These are phyloP conservation scores for Fraxinus ornus DNA, from an alignment of 305 asterid genomes.

Conservation along the genomic window DNA sequence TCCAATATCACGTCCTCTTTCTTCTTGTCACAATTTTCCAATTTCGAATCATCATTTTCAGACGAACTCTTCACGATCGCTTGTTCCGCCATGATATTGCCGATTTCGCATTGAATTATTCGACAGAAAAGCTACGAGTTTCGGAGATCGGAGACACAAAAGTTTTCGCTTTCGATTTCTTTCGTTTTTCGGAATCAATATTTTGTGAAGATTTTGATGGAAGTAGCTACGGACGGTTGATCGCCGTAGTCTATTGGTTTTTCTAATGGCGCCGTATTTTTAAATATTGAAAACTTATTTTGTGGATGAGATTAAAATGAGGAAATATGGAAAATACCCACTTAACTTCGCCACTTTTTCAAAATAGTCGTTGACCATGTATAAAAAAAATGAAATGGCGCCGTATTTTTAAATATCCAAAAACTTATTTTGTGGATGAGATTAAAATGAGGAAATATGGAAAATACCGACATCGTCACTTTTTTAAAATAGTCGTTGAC, in stretches of 20 bases:
- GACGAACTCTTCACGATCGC: slow-evolving; percentile 37
- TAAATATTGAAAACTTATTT: too few species aligned
- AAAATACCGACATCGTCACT: too few species aligned
- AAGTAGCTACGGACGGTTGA: not conserved
- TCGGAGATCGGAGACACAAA: not conserved
- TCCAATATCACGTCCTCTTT: slow-evolving; percentile 43
- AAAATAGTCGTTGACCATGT: too few species aligned
- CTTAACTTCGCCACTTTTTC: too few species aligned
- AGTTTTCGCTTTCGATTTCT: not conserved
- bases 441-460: too few species aligned
- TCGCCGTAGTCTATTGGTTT: not conserved
- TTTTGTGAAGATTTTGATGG: not conserved
- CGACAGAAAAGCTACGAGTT: not conserved
- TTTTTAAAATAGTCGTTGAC: too few species aligned
- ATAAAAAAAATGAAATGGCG: too few species aligned
- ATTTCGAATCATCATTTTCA: slow-evolving; percentile 35
- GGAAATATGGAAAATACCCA: too few species aligned
- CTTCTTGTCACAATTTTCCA: slow-evolving; percentile 31
- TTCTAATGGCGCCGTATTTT: too few species aligned
- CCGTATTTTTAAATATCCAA: too few species aligned
- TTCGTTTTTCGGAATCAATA: not conserved
- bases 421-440: too few species aligned
- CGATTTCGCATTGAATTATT: slow-evolving; percentile 26
- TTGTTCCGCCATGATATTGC: slow-evolving; percentile 52
- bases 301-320: too few species aligned